These are phyloP conservation scores for Globisporangium canariense DNA, from an alignment of 352 stramenopile species.

Conservation along the genomic window DNA sequence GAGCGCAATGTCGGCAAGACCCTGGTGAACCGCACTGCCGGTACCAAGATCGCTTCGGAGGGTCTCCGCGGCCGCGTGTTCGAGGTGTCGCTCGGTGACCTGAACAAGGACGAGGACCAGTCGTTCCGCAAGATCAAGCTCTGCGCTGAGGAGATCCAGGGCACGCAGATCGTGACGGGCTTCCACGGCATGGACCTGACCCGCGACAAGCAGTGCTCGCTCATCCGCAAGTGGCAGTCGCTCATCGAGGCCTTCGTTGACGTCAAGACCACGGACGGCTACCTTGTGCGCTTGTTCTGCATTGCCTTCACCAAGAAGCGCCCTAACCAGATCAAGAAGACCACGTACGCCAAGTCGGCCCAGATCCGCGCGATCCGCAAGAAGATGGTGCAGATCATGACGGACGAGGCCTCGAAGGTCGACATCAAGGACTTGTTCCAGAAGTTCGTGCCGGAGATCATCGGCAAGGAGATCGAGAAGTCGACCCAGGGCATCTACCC, in stretches of 20 bases:
- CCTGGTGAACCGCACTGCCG: slow-evolving; percentile 97
- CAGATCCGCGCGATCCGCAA: slow-evolving; percentile 97
- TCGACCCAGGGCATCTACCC: slow-evolving; percentile 97
- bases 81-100: slow-evolving; percentile 97
- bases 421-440: slow-evolving; percentile 99
- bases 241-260: slow-evolving; percentile 99
- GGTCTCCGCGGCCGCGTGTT: slow-evolving; percentile 98
- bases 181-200: slow-evolving; percentile 94
- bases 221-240: slow-evolving; percentile 99
- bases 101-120: slow-evolving; percentile 98
- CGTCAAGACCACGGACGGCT: slow-evolving; percentile 99
- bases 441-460: slow-evolving; percentile 98
- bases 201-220: slow-evolving; percentile 99
- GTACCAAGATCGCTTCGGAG: slow-evolving; percentile 97
- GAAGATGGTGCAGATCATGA: slow-evolving; percentile 99
- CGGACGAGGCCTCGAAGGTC: slow-evolving; percentile 96
- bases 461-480: slow-evolving; percentile 98
- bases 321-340: slow-evolving; percentile 99
- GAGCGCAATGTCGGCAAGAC: slow-evolving; percentile 98
- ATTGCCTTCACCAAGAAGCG: slow-evolving; percentile 99
- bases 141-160: slow-evolving; percentile 97
- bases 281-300: slow-evolving; percentile 98
- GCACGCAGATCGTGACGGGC: slow-evolving; percentile 80
- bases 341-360: slow-evolving; percentile 97
- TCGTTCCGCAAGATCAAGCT: slow-evolving; percentile 99